Evolutionary conservation across 345 rosid genomes (phyloP), one percentile per base, ranked within the genome.

Genomic region (Abelmoschus esculentus): DNA sequence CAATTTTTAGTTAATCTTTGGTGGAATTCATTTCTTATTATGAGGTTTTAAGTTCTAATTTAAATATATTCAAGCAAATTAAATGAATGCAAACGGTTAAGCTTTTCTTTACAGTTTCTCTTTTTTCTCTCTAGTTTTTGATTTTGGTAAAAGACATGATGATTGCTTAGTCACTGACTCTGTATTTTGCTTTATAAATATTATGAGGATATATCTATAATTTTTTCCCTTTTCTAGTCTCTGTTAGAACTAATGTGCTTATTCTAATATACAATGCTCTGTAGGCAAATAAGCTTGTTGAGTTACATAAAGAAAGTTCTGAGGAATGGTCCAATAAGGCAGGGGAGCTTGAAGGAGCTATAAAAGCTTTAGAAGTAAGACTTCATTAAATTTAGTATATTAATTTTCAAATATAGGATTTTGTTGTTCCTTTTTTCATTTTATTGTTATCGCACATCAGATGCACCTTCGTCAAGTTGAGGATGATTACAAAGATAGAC

Each of bases 251-350:
- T 15, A 1, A 15, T 58, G 40, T 69, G 19, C 69, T 80, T 42
- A 66, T 70, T 68, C 58, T 38, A 52, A 67, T 62, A 70, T 75
- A 56, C 10, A 61, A 60, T 40, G 31, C 28, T 70, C 11, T 74
- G 6, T 70, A 93, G 98, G 91, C 85, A 42, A 89, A 90, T 73
- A 91, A 86, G 80, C 99, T 95, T 73, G 93, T 85, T 70, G 96
- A 91, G 61, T 72, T 95, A 63, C 86, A 95, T 79, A 95, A 87
- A 79, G 96, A 95, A 85, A 86, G 93, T 74, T 91, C 92, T 0
- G 96, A 90, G 76, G 99, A 95, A 77, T 95, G 96, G 96, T 91
- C 97, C 62, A 80, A 80, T 72, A 91, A 91, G 88, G 93, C 97
- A 3, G 88, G 88, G 66, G 99, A 95, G 80, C 99, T 91, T 73